Evolutionary conservation across 2,329 filamentous ascomycete species (phyloP), one percentile per base, ranked within the genome.

Genomic region (Ilyonectria destructans): DNA sequence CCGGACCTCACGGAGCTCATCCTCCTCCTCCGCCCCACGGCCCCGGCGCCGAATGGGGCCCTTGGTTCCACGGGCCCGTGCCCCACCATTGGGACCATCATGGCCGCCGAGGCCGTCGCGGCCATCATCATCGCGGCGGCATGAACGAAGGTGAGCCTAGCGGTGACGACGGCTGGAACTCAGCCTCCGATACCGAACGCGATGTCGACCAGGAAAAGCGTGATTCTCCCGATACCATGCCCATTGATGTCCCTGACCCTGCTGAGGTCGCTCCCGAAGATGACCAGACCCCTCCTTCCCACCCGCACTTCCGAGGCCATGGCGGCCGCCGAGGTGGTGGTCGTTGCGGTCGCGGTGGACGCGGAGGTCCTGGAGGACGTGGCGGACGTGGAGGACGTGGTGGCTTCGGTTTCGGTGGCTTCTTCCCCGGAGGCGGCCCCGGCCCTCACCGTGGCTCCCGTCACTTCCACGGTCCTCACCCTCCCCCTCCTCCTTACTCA

Each of bases 201-300:
- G 65, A 71, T 23, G 58, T 67, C 57, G 71, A 77, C 49, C 73
- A 76, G 19, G 79, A 82, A 51, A 82, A 78, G 74, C 77, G 78
- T n/a, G 73, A 74, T 49, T 78, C 80, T 19, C 74, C 81, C 6
- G 81, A 82, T 23, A 81, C 79, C 57, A 63, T 76, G 71, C 70
- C 72, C 35, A 75, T 75, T 1, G 71, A 77, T 21, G 72, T 72
- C 15, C 77, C 78, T 40, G 80, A 79, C 46, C 78, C 79, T 2
- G 80, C 77, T 8, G 80, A 79, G 43, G 77, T 79, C 55, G 71
- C 72, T 6, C 78, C 77, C 17, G 78, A 81, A 23, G 77, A 81
- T 21, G 73, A 60, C 23, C 55, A 65, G 17, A 70, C 67, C 19
- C 69, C 74, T 48, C 70, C 72, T 35, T 54, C 31, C 48, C 74